Evolutionary conservation across 768 basidiomycete species (phyloP), one percentile per base, ranked within the genome.

Genomic region (Xerocomellus dryophilus): DNA sequence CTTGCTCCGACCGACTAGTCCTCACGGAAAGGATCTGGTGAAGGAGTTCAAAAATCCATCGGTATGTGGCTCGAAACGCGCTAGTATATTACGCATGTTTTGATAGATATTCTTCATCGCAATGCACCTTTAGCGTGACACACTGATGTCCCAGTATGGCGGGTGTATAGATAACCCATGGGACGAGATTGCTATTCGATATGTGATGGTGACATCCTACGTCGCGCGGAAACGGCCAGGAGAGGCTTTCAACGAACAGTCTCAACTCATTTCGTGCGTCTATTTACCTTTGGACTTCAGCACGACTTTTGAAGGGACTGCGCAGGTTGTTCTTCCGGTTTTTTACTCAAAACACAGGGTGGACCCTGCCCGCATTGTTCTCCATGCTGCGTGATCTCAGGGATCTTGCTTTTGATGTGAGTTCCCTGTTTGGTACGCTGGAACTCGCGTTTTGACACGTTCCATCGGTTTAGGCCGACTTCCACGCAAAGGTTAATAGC

Each of bases 161-260:
- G 86, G 83, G 10, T 79, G 78, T 50, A 81, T 93, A 65, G 77
- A 81, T 51, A 73, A 70, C 43, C 92, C 92, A 7, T 94, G 91
- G 90, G 90, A 91, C 57, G 91, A 93, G 48, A 86, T 94, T 61
- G 83, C 88, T 8, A 81, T 92, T 45, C 85, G 89, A 65, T 93
- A 93, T 67, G 83, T 92, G 17, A 72, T 92, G 61, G 84, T 86
- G 21, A 85, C 88, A 56, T 79, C 81, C 29, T 81, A 88, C 68
- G 79, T 85, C 36, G 84, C 83, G 38, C 86, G 83, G 61, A 80
- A 83, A 62, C 77, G 85, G 39, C 78, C 80, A 20, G 77, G 71
- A 23, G 88, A 89, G 39, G 91, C 90, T 31, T 93, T 92, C 71
- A 88, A 84, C 60, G 88, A 91, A 61, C 86, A 93, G 47, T 81